These are phyloP conservation scores for Spencermartinsiella europaea DNA, from an alignment of 805 yeast species.

Conservation along the genomic window DNA sequence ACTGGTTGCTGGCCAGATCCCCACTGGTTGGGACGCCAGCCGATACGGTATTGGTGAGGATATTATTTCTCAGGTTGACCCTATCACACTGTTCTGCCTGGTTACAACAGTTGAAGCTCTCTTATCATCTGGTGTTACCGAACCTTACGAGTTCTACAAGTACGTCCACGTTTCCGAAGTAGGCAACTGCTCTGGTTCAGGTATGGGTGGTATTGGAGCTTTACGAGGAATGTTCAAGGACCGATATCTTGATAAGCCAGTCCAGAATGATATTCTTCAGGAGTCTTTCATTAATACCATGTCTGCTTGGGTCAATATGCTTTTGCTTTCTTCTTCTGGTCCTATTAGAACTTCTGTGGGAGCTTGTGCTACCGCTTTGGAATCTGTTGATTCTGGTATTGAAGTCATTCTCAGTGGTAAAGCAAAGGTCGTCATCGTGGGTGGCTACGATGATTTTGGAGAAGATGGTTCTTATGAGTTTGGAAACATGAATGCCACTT, in stretches of 20 bases:
- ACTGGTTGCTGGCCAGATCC: slow-evolving; percentile 84
- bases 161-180: slow-evolving; percentile 97
- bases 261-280: slow-evolving; percentile 94
- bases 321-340: slow-evolving; percentile 93
- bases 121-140: slow-evolving; percentile 90
- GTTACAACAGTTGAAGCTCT: slow-evolving; percentile 96
- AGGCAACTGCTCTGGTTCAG: slow-evolving; percentile 99
- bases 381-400: slow-evolving; percentile 92
- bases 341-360: slow-evolving; percentile 99
- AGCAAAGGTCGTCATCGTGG: slow-evolving; percentile 94
- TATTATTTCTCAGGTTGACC: slow-evolving; percentile 90
- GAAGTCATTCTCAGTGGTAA: slow-evolving; percentile 91
- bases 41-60: slow-evolving; percentile 95
- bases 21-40: slow-evolving; percentile 97
- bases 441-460: slow-evolving; percentile 99
- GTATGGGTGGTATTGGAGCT: slow-evolving; percentile 99
- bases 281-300: slow-evolving; percentile 98
- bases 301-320: slow-evolving; percentile 99
- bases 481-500: slow-evolving; percentile 98
- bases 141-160: slow-evolving; percentile 97
- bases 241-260: slow-evolving; percentile 87
- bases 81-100: slow-evolving; percentile 84
- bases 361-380: slow-evolving; percentile 99
- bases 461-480: slow-evolving; percentile 98
- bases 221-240: slow-evolving; percentile 97